Evolutionary conservation across 2,329 filamentous ascomycete species (phyloP), one percentile per base, ranked within the genome.

Genomic region (Conoideocrella luteorostrata): DNA sequence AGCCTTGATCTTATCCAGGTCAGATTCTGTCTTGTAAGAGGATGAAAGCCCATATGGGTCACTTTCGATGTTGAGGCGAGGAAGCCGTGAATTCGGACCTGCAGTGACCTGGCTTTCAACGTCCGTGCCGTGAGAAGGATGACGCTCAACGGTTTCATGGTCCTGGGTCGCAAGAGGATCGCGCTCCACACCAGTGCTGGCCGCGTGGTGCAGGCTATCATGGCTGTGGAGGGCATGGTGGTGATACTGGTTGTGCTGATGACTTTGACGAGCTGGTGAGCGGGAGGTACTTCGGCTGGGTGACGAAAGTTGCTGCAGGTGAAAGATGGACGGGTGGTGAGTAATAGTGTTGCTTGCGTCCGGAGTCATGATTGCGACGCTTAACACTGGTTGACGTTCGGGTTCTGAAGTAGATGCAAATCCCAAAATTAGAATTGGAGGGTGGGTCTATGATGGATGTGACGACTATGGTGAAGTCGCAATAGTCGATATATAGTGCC

Each of bases 1-100:
- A 45, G 88, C 84, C 50, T 80, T 80, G 62, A 95, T 91, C 54
- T 78, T 72, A 28, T 82, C 77, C 50, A 96, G 79, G 61, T 96
- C 87, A 15, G 75, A 77, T 23, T 80, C 71, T 17, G 84, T 81
- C 68, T 95, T 97, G 62, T 93, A 78, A 43, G 79, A 81, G 3
- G 78, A 77, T 1, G 86, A 80, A 4, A 97, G 80, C 43, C 82
- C 79, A 64, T 88, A 93, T 0, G 91, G 91, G 55, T 97, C 91
- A 56, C 79, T 84, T 51, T 82, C 80, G 21, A 65, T 63, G 17
- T 72, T 78, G 56, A 82, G 78, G 7, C 71, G 72, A 0, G 83
- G 81, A 7, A 77, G 65, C 30, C 70, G 69, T 34, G 72, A 56
- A n/a, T 50, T 56, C 29, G 52, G 53, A 23, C 58, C 57, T 12